Percentiles rank a stretch among this genome's conserved stretches.
These are phyloP conservation scores for Annulohypoxylon truncatum DNA, from an alignment of 2,329 filamentous ascomycete species.

Conservation along the genomic window DNA sequence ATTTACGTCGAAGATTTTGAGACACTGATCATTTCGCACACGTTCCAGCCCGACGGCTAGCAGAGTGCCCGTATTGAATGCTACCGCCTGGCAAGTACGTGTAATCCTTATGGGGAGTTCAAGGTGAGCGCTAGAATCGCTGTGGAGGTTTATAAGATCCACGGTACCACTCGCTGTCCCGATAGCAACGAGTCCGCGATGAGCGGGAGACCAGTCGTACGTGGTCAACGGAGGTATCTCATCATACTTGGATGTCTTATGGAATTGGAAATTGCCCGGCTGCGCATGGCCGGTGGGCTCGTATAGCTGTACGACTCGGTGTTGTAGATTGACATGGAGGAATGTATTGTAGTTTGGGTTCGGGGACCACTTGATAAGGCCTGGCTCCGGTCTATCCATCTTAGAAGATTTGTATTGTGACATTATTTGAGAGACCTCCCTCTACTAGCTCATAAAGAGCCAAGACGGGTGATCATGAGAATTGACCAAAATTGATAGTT, in stretches of 20 bases:
- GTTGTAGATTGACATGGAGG: slow-evolving; percentile 73
- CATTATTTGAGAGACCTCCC: slow-evolving; percentile 29
- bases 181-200: slow-evolving; percentile 76
- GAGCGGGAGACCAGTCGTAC: slow-evolving; percentile 73
- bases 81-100: slow-evolving; percentile 82
- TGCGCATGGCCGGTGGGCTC: slow-evolving; percentile 70
- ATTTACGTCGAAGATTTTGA: slow-evolving; percentile 85
- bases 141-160: slow-evolving; percentile 78
- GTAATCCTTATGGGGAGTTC: slow-evolving; percentile 79
- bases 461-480: slow-evolving; percentile 17
- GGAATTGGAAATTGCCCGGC: slow-evolving; percentile 67
- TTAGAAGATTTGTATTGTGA: slow-evolving; percentile 44
- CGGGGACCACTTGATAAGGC: slow-evolving; percentile 75
- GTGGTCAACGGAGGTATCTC: slow-evolving; percentile 73
- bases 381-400: slow-evolving; percentile 71
- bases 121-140: slow-evolving; percentile 72
- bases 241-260: slow-evolving; percentile 68
- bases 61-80: slow-evolving; percentile 78
- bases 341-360: slow-evolving; percentile 69
- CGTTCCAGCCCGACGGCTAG: slow-evolving; percentile 84
- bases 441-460: slow-evolving; percentile 1
- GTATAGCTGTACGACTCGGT: slow-evolving; percentile 71
- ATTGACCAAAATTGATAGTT: slow-evolving; percentile 11
- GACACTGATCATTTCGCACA: slow-evolving; percentile 82
- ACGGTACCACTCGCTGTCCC: slow-evolving; percentile 81